Evolutionary conservation across 306 rosid genomes (phyloP), one percentile per base, ranked within the genome.

Genomic region (Urtica urens): DNA sequence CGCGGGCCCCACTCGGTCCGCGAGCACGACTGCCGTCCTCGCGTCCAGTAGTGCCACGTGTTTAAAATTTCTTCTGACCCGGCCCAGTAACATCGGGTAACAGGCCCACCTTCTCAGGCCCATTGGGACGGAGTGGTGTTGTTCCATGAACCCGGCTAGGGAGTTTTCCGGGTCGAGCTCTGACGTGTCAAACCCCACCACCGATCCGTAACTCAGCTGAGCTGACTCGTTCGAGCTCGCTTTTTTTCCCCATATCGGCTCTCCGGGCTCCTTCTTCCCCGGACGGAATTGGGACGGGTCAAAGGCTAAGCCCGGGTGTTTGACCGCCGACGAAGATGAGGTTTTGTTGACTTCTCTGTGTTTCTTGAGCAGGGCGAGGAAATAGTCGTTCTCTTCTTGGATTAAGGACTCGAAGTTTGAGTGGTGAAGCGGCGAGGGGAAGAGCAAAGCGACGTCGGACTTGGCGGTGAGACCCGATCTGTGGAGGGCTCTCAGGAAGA

Each of bases 81-180:
- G 92, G 23, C 94, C 95, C 9, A 90, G 77, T 1, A 84, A 65
- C 95, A 90, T 79, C 5, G 93, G 84, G 58, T 81, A 90, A 38
- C 94, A 84, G 1, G 94, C 92, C 99, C 99, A 90, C 23, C 95
- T 66, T 2, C 95, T 53, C 39, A 90, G 50, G 38, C 69, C 57
- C 69, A 85, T 62, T 2, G 93, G 79, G 19, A 71, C 69, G n/a
- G n/a, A n/a, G n/a, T n/a, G n/a, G 37, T 60, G 67, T 64, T 79
- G 81, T 0, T 4, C 2, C 15, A 76, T 29, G 47, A 90, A 90
- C 15, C 99, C 99, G 11, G 87, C 25, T 4, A 90, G 92, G 23
- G 95, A 76, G 69, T 84, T 81, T 67, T 84, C 99, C 28, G 99
- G 78, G 65, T 90, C 99, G 19, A 90, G 83, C 38, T 90, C 99